These are phyloP conservation scores for Backusella luteola DNA, from an alignment of 192 early-diverging fungal species.

Conservation along the genomic window DNA sequence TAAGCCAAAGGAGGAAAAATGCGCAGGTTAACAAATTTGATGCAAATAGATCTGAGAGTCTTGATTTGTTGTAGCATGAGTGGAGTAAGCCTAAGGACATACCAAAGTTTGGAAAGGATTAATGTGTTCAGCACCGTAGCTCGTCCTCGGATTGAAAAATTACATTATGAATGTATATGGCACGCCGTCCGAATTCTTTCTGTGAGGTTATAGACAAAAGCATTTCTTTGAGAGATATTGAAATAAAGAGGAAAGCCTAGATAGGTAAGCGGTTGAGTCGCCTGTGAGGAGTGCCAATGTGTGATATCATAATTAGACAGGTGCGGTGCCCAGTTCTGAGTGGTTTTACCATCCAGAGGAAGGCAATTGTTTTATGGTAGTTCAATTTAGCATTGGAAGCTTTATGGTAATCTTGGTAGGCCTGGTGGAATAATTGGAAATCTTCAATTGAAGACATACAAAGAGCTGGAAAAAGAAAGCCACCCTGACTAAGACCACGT, in stretches of 20 bases:
- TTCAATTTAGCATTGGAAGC: constrained; percentile 29
- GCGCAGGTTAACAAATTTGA: too few species aligned
- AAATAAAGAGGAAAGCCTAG: constrained; percentile 12
- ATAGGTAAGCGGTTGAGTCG: background rate
- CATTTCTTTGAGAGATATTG: background rate
- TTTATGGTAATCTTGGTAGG: background rate
- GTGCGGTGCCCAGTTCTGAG: background rate
- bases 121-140: constrained; percentile 6
- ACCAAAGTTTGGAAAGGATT: constrained; percentile 19
- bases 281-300: background rate
- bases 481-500: too few species aligned
- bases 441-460: constrained; percentile 7
- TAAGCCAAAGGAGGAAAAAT: too few species aligned
- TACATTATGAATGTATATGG: background rate
- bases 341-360: constrained; percentile 11
- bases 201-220: background rate
- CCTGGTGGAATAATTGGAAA: background rate
- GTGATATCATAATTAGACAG: background rate
- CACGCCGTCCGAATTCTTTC: background rate
- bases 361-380: constrained; percentile 21
- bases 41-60: too few species aligned
- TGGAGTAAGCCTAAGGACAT: background rate
- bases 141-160: constrained; percentile 15
- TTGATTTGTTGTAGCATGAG: background rate
- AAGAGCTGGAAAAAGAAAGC: too few species aligned